phyloP scores from a whole-genome alignment of 257 asterid genomes.

The Nemophila menziesii region DNA sequence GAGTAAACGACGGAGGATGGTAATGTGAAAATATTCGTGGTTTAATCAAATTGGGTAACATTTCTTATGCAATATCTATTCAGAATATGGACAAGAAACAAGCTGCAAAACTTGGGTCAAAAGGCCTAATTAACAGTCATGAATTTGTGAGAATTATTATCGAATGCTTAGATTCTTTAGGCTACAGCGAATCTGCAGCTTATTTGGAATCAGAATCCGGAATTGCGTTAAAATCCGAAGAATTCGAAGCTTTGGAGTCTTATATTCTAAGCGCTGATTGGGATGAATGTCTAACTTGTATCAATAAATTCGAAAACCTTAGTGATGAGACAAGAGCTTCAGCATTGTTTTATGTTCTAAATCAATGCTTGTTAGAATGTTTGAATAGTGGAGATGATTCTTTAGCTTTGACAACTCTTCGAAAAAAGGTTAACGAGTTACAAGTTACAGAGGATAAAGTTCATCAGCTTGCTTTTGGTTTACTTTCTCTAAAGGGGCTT shows the following conservation, averaged over 20 bases:
- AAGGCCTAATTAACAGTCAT: slow-evolving; percentile 44
- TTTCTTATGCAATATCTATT: background rate
- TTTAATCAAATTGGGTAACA: background rate
- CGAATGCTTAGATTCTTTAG: slow-evolving; percentile 61
- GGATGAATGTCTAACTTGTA: slow-evolving; percentile 46
- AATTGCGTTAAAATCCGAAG: slow-evolving; percentile 39
- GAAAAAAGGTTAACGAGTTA: slow-evolving; percentile 33
- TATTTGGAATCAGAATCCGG: slow-evolving; percentile 78
- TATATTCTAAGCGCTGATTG: slow-evolving; percentile 38
- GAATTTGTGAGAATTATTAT: slow-evolving; percentile 60
- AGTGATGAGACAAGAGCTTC: slow-evolving; percentile 51
- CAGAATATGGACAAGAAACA: slow-evolving; percentile 27
- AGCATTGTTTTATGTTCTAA: slow-evolving; percentile 46
- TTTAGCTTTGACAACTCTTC: slow-evolving; percentile 43
- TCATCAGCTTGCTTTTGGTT: slow-evolving; percentile 49
- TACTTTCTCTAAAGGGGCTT: slow-evolving; percentile 34
- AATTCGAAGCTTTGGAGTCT: slow-evolving; percentile 43
- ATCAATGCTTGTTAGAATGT: slow-evolving; percentile 66
- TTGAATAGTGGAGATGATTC: slow-evolving; percentile 43
- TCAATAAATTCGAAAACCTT: slow-evolving; percentile 32
- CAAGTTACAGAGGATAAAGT: slow-evolving; percentile 40
- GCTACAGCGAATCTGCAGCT: slow-evolving; percentile 55
- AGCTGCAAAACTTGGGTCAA: slow-evolving; percentile 37
- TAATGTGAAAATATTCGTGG: background rate
- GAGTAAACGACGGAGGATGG: background rate